Evolutionary conservation across 768 basidiomycete species (phyloP), one percentile per base, ranked within the genome.

Genomic region (Fomitopsis pulvina): DNA sequence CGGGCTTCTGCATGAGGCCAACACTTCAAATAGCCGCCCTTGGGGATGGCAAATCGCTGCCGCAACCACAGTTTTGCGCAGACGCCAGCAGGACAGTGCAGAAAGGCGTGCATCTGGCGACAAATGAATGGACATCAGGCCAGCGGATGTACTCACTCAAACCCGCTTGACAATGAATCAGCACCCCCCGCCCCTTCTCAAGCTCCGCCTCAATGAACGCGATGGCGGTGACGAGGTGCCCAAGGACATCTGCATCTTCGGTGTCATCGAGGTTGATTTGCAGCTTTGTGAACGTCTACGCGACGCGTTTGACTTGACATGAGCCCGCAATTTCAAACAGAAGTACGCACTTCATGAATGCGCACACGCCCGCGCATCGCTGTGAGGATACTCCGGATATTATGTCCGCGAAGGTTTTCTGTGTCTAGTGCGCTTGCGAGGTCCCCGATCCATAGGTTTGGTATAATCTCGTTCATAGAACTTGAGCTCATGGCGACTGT

Each of bases 121-220:
- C n/a, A 32, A 32, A n/a, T 24, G 7, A 38, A 29, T 32, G n/a
- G n/a, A 18, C 27, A 20, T 9, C 16, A 18, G n/a, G n/a, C n/a
- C n/a, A n/a, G n/a, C n/a, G n/a, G n/a, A n/a, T n/a, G 32, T 21
- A 77, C 87, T 63, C 66, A 90, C 89, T 91, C 66, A 91, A 74
- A 22, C 93, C 93, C 21, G 89, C 91, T 51, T 89, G 85, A 62
- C 93, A 95, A 66, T 96, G 93, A 0, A 96, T 87, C 18, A 95
- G 70, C 1, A 97, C 85, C 1, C 85, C 85, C 26, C 83, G 70
- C 0, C 78, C 81, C 59, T 85, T 87, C 63, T 83, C 77, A 2
- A 93, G 66, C 57, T 92, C 87, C 11, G 77, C 75, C 54, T 87
- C 76, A 40, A 96, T 92, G 69, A 92, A 93, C 4, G 83, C 79